These are phyloP conservation scores for Hypoxylon sp. DNA, from an alignment of 2,329 filamentous ascomycete genomes.

Conservation along the genomic window DNA sequence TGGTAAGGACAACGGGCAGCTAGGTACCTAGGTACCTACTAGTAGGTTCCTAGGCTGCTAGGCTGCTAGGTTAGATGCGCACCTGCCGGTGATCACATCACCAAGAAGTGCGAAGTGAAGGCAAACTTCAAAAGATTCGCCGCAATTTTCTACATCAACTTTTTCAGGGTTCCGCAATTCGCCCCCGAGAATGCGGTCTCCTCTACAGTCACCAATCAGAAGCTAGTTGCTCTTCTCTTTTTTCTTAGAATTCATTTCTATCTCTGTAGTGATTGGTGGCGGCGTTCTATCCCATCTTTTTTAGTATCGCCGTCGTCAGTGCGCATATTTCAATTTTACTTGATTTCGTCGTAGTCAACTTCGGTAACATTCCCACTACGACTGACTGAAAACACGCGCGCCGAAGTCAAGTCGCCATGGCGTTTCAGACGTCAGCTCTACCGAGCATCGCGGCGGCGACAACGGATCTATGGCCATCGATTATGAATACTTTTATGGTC, in stretches of 20 bases:
- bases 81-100: slow-evolving; percentile 36
- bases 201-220: slow-evolving; percentile 36
- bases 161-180: slow-evolving; percentile 5
- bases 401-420: slow-evolving; percentile 48
- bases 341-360: not conserved
- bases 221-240: slow-evolving; percentile 38
- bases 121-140: slow-evolving; percentile 38
- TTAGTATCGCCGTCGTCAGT: slow-evolving; percentile 21
- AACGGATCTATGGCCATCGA: slow-evolving; percentile 63
- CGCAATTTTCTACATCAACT: slow-evolving; percentile 27
- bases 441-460: slow-evolving; percentile 61
- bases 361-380: slow-evolving; percentile 9
- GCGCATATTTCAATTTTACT: slow-evolving; percentile 25
- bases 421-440: slow-evolving; percentile 52
- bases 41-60: no score
- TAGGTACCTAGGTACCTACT: no score
- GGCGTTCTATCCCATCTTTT: slow-evolving; percentile 15
- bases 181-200: slow-evolving; percentile 43
- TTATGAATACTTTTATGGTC: slow-evolving; percentile 58
- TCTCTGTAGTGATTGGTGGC: slow-evolving; percentile 33
- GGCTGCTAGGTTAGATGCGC: slow-evolving; percentile 2
- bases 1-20: slow-evolving; percentile 28
- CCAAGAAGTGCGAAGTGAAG: slow-evolving; percentile 17
- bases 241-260: slow-evolving; percentile 34
- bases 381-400: slow-evolving; percentile 29